These are phyloP conservation scores for Coemansia sp. DNA, from an alignment of 192 early-diverging fungal genomes.

Conservation along the genomic window DNA sequence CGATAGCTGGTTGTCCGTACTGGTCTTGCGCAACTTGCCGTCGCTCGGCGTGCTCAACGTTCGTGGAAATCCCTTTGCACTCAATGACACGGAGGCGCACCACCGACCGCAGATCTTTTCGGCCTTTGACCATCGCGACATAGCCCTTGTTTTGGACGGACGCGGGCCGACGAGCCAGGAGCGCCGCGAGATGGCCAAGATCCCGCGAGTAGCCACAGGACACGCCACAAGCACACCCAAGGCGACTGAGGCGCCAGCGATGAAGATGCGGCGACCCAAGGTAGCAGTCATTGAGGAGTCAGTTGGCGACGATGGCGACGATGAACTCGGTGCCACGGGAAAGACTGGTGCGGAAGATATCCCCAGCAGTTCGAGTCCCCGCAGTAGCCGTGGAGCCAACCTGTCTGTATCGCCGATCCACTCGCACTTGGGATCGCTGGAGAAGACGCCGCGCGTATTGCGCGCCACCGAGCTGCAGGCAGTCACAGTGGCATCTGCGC, in stretches of 20 bases:
- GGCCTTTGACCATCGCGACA: slow-evolving; percentile 52
- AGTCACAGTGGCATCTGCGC: slow-evolving; percentile 25
- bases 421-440: slow-evolving; percentile 4
- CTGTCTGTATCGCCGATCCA: slow-evolving; percentile 5
- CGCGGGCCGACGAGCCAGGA: slow-evolving; percentile 29
- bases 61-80: slow-evolving; percentile 43
- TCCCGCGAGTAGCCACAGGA: slow-evolving; percentile 49
- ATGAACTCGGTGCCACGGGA: not conserved
- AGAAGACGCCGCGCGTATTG: slow-evolving; percentile 35
- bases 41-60: slow-evolving; percentile 29
- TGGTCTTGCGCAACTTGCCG: slow-evolving; percentile 45
- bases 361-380: not conserved
- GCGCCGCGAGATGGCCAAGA: slow-evolving; percentile 45
- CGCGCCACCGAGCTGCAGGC: slow-evolving; percentile 52
- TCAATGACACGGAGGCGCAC: not conserved
- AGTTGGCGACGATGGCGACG: slow-evolving; percentile 14
- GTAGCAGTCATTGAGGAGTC: slow-evolving; percentile 54
- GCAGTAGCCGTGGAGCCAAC: not conserved
- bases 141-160: slow-evolving; percentile 38
- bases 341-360: not conserved
- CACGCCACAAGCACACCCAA: slow-evolving; percentile 10
- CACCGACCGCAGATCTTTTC: slow-evolving; percentile 45
- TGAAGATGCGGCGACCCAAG: slow-evolving; percentile 37
- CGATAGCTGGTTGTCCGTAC: slow-evolving; percentile 21
- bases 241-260: slow-evolving; percentile 1